Conservation (phyloP, 805 yeast species). For the Pichia rugopelliculosa region DNA sequence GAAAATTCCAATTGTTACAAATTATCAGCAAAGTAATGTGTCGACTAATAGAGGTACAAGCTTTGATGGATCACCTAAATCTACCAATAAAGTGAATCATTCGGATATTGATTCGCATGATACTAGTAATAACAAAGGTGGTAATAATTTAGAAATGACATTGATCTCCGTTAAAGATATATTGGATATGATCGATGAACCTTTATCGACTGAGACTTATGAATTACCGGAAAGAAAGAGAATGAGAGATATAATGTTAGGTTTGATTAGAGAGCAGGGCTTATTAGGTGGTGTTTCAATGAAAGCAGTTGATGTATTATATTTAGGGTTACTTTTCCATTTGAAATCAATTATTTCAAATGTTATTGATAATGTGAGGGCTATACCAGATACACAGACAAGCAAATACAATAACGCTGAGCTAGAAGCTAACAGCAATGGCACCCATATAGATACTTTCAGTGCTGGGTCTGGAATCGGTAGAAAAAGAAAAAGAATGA, state of each 20-base stretch:
- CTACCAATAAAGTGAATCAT: background rate
- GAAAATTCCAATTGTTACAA: conserved; percentile 67
- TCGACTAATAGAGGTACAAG: background rate
- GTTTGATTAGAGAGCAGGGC: conserved; percentile 86
- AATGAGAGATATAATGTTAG: conserved; percentile 61
- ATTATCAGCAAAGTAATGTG: background rate
- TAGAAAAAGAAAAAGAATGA: conserved; percentile 24
- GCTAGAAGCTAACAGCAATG: conserved; percentile 6
- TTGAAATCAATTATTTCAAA: conserved; percentile 66
- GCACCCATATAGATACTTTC: background rate
- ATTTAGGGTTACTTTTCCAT: conserved; percentile 77
- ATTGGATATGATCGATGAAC: conserved; percentile 74
- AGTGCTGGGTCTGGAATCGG: background rate
- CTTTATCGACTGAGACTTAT: conserved; percentile 66
- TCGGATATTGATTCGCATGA: background rate
- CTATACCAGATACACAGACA: conserved; percentile 35
- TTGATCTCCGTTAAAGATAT: conserved; percentile 91
- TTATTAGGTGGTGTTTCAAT: conserved; percentile 71
- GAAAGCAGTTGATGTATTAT: conserved; percentile 69
- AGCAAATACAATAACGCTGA: conserved; percentile 6
- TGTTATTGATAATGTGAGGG: conserved; percentile 64
- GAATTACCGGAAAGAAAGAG: conserved; percentile 77
- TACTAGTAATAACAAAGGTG: background rate
- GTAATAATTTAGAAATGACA: conserved; percentile 33
- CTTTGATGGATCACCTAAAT: background rate